Evolutionary conservation across 768 basidiomycete species (phyloP).

Genomic region (Pleurotus platypus): DNA sequence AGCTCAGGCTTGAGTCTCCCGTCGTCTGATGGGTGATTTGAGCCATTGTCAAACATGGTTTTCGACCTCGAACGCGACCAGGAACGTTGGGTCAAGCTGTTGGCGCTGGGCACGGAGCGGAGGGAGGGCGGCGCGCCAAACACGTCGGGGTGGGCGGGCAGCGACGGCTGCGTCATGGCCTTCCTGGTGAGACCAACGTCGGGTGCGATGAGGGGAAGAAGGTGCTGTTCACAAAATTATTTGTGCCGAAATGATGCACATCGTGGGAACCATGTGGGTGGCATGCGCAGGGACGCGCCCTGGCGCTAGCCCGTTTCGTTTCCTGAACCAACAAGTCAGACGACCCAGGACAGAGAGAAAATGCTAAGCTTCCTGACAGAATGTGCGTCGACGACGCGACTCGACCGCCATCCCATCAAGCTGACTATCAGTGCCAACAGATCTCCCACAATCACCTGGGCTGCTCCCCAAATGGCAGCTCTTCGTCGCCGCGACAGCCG

Average conservation of each 20-base stretch:
- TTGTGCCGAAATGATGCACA: neutral
- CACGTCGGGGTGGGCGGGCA: neutral
- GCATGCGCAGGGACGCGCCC: neutral
- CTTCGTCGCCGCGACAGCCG: constrained; percentile 67
- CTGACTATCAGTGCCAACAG: constrained; percentile 26
- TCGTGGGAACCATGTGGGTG: constrained; percentile 2
- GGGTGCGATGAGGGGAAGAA: constrained; percentile 23
- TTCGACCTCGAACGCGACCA: constrained; percentile 51
- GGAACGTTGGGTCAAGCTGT: constrained; percentile 51
- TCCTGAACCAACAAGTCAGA: neutral
- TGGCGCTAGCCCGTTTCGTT: constrained; percentile 1
- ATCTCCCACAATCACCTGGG: constrained; percentile 64
- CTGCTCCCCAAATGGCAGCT: constrained; percentile 88
- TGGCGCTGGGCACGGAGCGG: constrained; percentile 45
- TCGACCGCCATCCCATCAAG: neutral
- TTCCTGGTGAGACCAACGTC: constrained; percentile 18
- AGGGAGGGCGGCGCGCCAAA: constrained; percentile 33
- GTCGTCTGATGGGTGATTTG: neutral
- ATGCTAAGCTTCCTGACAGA: neutral
- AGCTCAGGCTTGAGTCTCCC: neutral
- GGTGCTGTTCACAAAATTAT: constrained; percentile 2
- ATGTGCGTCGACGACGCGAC: neutral
- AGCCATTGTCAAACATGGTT: constrained; percentile 34
- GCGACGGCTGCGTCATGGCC: constrained; percentile 9
- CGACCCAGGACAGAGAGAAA: neutral